Evolutionary conservation across 179 eudicot species (phyloP).

Genomic region (Drosera spatulata): DNA sequence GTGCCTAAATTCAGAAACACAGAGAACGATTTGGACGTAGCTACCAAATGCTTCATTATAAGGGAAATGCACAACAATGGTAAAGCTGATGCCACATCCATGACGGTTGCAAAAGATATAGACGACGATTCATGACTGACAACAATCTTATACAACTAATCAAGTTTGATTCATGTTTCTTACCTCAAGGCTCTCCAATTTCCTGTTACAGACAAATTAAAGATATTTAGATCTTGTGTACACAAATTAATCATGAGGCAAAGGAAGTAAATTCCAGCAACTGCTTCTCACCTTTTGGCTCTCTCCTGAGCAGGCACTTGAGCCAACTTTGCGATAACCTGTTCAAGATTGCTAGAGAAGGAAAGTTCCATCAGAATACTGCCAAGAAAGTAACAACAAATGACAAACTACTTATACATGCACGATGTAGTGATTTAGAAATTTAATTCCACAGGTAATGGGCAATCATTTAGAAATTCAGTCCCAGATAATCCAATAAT

Average conservation of each 20-base stretch:
- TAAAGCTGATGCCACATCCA: not conserved
- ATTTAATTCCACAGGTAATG: too few species aligned
- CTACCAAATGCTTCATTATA: not conserved
- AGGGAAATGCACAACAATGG: not conserved
- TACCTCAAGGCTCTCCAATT: slow-evolving; percentile 95
- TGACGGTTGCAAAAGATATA: not conserved
- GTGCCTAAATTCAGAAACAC: slow-evolving; percentile 35
- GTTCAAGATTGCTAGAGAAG: slow-evolving; percentile 67
- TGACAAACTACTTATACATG: not conserved
- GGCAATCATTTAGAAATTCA: too few species aligned
- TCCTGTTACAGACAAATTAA: slow-evolving; percentile 45
- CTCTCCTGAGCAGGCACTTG: slow-evolving; percentile 81
- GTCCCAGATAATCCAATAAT: too few species aligned
- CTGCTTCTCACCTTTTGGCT: slow-evolving; percentile 48
- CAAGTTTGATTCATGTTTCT: slow-evolving; percentile 9
- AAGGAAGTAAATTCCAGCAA: not conserved
- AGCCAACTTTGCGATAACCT: slow-evolving; percentile 78
- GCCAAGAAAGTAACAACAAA: not conserved
- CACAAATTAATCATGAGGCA: not conserved
- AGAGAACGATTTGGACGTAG: not conserved
- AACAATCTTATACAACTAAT: not conserved
- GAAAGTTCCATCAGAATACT: slow-evolving; percentile 1
- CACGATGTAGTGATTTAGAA: not conserved
- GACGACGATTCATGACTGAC: not conserved
- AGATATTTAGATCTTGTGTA: slow-evolving; percentile 12